These are phyloP conservation scores for Davidsoniella eucalypti DNA, from an alignment of 2,329 filamentous ascomycete genomes.

Conservation along the genomic window DNA sequence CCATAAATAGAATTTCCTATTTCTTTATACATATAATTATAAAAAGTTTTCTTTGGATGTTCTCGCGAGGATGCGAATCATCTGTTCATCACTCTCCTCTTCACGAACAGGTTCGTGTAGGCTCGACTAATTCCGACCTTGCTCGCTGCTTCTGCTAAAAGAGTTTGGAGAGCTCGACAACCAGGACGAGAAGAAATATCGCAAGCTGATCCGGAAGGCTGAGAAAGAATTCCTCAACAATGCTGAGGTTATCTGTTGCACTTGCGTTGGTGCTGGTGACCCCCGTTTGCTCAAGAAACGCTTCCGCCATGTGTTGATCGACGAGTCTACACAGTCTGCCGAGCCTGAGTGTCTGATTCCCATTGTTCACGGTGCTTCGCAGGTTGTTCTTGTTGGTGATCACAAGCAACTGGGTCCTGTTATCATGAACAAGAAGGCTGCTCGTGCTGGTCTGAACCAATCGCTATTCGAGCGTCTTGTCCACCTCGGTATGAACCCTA, in stretches of 20 bases:
- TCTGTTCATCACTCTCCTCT: slow-evolving; percentile 87
- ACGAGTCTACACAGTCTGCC: slow-evolving; percentile 94
- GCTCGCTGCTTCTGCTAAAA: slow-evolving; percentile 86
- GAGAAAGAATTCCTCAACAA: slow-evolving; percentile 91
- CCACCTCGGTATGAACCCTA: slow-evolving; percentile 76
- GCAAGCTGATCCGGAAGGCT: slow-evolving; percentile 81
- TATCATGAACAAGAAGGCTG: slow-evolving; percentile 99
- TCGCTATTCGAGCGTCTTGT: slow-evolving; percentile 96
- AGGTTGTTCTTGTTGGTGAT: slow-evolving; percentile 95
- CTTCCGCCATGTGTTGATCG: slow-evolving; percentile 93
- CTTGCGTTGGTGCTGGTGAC: slow-evolving; percentile 92
- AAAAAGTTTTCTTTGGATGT: too few relatives aligned
- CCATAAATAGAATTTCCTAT: too few relatives aligned
- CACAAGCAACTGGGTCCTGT: slow-evolving; percentile 96
- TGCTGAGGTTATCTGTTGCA: slow-evolving; percentile 96
- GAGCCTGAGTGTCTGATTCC: slow-evolving; percentile 99
- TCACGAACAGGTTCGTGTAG: slow-evolving; percentile 94
- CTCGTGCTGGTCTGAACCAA: slow-evolving; percentile 92
- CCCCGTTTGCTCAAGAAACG: slow-evolving; percentile 93
- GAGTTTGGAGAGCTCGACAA: slow-evolving; percentile 84
- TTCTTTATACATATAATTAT: too few relatives aligned
- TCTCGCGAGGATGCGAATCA: slow-evolving; percentile 96
- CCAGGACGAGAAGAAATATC: slow-evolving; percentile 97
- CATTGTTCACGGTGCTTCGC: slow-evolving; percentile 90
- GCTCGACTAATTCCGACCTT: slow-evolving; percentile 87